Conservation (phyloP, 495 filamentous ascomycete species). For the Glutinoglossum americanum region DNA sequence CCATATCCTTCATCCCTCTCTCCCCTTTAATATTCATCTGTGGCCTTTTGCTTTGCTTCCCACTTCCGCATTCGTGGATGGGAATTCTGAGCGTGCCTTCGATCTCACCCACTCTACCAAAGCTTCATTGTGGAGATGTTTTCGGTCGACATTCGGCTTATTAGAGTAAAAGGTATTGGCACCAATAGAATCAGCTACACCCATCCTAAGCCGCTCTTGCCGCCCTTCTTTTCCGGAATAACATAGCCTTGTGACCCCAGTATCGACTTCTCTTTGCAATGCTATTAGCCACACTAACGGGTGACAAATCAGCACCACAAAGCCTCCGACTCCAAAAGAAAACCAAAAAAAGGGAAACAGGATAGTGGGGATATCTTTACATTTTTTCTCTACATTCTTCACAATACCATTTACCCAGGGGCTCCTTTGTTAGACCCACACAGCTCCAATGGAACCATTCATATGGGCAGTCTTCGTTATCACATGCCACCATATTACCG, state of each 20-base stretch:
- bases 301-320: not conserved
- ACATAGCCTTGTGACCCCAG: not conserved
- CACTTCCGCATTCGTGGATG: too few relatives aligned
- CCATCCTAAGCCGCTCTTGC: not conserved
- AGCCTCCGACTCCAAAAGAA: not conserved
- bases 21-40: too few relatives aligned
- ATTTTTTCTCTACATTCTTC: slow-evolving; percentile 49
- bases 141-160: not conserved
- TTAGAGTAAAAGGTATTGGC: not conserved
- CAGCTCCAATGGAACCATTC: slow-evolving; percentile 99
- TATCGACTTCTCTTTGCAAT: not conserved
- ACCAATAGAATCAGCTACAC: not conserved
- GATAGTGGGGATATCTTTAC: not conserved
- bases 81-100: too few relatives aligned
- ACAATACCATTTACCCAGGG: slow-evolving; percentile 83
- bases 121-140: too few relatives aligned
- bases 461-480: slow-evolving; percentile 75
- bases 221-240: not conserved
- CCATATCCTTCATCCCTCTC: too few relatives aligned
- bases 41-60: too few relatives aligned
- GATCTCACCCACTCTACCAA: too few relatives aligned
- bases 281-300: not conserved
- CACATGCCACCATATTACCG: slow-evolving; percentile 96
- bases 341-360: not conserved
- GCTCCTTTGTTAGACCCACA: slow-evolving; percentile 74